Base-by-base conservation (phyloP, 139 green algal species). In the Penium margaritaceum region DNA sequence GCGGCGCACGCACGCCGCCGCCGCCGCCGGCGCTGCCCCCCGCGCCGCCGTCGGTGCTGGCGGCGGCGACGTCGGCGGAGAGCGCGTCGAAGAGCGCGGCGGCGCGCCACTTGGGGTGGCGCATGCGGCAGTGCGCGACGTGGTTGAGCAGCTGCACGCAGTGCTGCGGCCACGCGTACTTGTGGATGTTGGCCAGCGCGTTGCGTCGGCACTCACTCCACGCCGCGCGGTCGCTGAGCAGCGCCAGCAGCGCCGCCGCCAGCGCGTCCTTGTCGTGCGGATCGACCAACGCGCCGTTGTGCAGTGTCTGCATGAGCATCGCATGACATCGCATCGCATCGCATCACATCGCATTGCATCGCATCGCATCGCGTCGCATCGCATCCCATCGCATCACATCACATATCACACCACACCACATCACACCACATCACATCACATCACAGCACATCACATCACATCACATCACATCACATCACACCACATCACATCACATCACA, bases 251-350 rank as follows among this genome's bases (percentile, higher is more conserved):
- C 4, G 89, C 89, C n/a, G 51, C 29, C 1, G 51, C n/a, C n/a
- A 60, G 51, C 9, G 85, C 87, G 3, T 81, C 73, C 35, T 53
- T 62, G 76, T 96, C 85, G 27, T 82, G 91, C 32, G 92, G 92
- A 39, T 97, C 91, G 58, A 97, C 90, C 34, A 94, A 76, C 15
- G 93, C 71, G 35, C 92, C 92, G 64, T 96, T 95, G 55, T 84
- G 78, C 71, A 97, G 76, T 21, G 84, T 87, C 47, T 72, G 47
- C n/a, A n/a, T n/a, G n/a, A n/a, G n/a, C n/a, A n/a, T n/a, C n/a
- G n/a, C n/a, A n/a, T n/a, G n/a, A n/a, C n/a, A n/a, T n/a, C n/a
- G n/a, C n/a, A n/a, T n/a, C n/a, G n/a, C n/a, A n/a, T n/a, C n/a
- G n/a, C n/a, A n/a, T n/a, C n/a, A n/a, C n/a, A n/a, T n/a, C n/a